phyloP scores from a whole-genome alignment of 148 eudicot species.

The Chenopodium berlandieri region DNA sequence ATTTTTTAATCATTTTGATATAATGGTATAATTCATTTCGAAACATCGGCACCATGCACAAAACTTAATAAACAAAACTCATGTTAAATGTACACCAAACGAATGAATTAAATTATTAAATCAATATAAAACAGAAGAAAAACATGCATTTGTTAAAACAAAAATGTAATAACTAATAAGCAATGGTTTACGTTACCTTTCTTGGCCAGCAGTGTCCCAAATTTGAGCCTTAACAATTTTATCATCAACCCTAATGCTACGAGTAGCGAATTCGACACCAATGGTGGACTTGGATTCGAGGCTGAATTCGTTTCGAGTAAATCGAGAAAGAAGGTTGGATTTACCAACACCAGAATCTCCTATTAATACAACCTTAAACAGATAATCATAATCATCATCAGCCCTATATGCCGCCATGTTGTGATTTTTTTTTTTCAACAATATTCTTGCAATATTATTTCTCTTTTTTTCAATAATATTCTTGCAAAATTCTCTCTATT shows the following conservation, averaged over 20 bases:
- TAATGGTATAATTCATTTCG: background rate
- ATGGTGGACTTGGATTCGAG: conserved; percentile 64
- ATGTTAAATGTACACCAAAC: background rate
- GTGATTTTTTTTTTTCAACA: background rate
- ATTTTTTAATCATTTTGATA: too few species aligned
- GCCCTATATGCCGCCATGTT: conserved; percentile 38
- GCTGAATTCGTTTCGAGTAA: conserved; percentile 56
- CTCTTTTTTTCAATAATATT: background rate
- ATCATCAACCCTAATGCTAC: conserved; percentile 62
- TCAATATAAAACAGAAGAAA: background rate
- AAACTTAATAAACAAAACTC: background rate
- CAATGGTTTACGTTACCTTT: conserved; percentile 35
- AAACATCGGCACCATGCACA: background rate
- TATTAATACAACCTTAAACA: conserved; percentile 42
- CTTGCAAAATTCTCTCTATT: background rate
- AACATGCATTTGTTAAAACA: too few species aligned
- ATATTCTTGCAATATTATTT: background rate
- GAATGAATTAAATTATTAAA: background rate
- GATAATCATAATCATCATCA: conserved; percentile 46
- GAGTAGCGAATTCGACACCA: conserved; percentile 69
- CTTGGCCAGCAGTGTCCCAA: conserved; percentile 80
- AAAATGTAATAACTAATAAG: background rate
- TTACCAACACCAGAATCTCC: conserved; percentile 48
- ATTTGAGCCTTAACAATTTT: conserved; percentile 69
- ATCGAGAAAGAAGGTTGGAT: conserved; percentile 43